Percentiles rank a stretch among this genome's conserved stretches.
These are phyloP conservation scores for Venturia nashicola DNA, from an alignment of 2,329 filamentous ascomycete genomes.

Conservation along the genomic window DNA sequence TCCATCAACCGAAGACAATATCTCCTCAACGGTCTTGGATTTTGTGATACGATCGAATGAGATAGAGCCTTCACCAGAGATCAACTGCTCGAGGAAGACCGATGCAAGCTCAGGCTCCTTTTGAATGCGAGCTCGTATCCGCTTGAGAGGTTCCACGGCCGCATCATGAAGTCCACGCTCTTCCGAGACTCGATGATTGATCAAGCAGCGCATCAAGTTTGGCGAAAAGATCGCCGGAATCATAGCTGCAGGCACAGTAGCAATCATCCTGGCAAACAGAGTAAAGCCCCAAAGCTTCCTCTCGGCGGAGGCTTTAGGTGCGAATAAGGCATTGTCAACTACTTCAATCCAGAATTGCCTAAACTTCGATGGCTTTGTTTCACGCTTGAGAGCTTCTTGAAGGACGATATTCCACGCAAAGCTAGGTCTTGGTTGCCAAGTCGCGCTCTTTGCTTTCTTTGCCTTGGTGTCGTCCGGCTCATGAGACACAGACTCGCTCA, in stretches of 20 bases:
- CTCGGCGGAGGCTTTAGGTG: constrained; percentile 67
- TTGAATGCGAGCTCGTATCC: constrained; percentile 53
- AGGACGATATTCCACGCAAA: constrained; percentile 81
- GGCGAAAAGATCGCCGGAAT: constrained; percentile 59
- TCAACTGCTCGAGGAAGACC: constrained; percentile 52
- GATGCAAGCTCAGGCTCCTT: constrained; percentile 47
- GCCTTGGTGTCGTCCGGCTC: constrained; percentile 37
- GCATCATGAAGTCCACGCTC: constrained; percentile 71
- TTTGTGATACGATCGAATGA: constrained; percentile 81
- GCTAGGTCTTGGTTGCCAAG: constrained; percentile 68
- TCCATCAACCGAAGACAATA: constrained; percentile 50
- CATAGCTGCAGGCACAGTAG: constrained; percentile 36
- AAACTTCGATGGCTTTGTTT: constrained; percentile 38
- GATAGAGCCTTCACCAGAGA: constrained; percentile 56
- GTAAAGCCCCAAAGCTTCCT: constrained; percentile 89
- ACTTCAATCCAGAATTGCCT: constrained; percentile 74
- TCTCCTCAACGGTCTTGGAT: constrained; percentile 68
- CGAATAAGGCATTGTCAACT: constrained; percentile 80
- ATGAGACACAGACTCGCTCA: constrained; percentile 47
- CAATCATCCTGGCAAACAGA: constrained; percentile 66
- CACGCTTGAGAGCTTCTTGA: constrained; percentile 23
- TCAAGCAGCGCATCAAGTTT: constrained; percentile 69
- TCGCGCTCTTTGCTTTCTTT: constrained; percentile 46
- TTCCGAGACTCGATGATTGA: constrained; percentile 68
- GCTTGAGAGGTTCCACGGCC: constrained; percentile 62